Conservation (phyloP, 2,329 filamentous ascomycete species). For the Parastagonospora nodorum region DNA sequence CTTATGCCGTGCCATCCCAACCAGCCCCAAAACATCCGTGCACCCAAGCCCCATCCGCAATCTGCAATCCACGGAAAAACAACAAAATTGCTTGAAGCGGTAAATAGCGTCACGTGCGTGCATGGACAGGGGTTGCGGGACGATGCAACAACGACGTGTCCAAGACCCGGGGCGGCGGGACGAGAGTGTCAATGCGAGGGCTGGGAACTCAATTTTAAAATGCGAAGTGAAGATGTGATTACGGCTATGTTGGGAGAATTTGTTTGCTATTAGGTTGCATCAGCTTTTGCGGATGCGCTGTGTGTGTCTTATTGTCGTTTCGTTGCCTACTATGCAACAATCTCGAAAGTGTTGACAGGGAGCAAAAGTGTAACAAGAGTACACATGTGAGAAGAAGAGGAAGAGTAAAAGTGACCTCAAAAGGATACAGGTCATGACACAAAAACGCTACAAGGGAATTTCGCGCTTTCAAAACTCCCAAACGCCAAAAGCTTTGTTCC, state of each 20-base stretch:
- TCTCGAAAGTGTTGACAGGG: not conserved
- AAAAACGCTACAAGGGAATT: too few species aligned
- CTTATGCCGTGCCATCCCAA: not conserved
- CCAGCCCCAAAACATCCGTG: slow-evolving; percentile 8
- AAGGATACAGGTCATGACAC: too few species aligned
- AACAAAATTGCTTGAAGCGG: slow-evolving; percentile 4
- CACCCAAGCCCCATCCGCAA: slow-evolving; percentile 15
- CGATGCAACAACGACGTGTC: too few species aligned
- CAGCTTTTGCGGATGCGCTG: too few species aligned
- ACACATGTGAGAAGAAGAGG: not conserved
- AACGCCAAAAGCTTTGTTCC: not conserved
- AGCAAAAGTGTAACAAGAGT: not conserved
- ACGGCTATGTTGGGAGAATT: not conserved
- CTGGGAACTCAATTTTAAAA: not conserved
- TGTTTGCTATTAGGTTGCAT: too few species aligned
- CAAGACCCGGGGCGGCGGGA: not conserved
- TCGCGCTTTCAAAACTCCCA: too few species aligned
- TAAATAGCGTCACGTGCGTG: slow-evolving; percentile 10
- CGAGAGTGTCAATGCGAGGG: not conserved
- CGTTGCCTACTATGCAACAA: not conserved
- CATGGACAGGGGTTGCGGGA: slow-evolving; percentile 5
- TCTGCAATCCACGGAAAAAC: slow-evolving; percentile 8
- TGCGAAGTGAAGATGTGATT: not conserved
- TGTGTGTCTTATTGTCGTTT: too few species aligned
- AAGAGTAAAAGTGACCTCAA: not conserved